Conservation (phyloP, 352 stramenopile species). For the Hyaloperonospora arabidopsidis region DNA sequence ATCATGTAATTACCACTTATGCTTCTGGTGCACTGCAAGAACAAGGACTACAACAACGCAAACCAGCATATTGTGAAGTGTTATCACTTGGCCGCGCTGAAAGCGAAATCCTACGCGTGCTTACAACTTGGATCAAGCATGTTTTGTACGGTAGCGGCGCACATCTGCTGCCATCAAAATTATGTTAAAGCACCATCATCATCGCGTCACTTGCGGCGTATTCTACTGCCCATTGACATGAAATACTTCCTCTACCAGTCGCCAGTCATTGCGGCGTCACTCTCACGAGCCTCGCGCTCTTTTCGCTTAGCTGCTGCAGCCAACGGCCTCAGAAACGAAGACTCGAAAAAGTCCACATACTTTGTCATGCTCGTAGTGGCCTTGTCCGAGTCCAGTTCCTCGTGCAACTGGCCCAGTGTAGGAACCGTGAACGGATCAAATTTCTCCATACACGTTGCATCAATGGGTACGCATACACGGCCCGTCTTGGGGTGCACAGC, state of each 20-base stretch:
- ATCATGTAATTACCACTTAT: too few relatives aligned
- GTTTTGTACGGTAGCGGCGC: too few relatives aligned
- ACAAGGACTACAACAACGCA: too few relatives aligned
- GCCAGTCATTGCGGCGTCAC: constrained; percentile 59
- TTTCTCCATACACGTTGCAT: constrained; percentile 64
- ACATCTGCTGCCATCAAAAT: neutral
- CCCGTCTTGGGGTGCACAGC: constrained; percentile 97
- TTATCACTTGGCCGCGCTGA: neutral
- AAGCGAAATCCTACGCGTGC: neutral
- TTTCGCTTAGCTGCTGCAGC: constrained; percentile 57
- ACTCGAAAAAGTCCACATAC: constrained; percentile 71
- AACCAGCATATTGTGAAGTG: too few relatives aligned
- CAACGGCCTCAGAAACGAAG: constrained; percentile 63
- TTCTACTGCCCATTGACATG: constrained; percentile 16
- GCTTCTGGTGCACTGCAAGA: too few relatives aligned
- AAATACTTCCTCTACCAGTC: constrained; percentile 56
- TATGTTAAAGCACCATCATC: neutral
- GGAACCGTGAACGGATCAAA: constrained; percentile 87
- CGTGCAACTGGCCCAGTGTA: constrained; percentile 70
- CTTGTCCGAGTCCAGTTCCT: constrained; percentile 70
- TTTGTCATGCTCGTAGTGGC: constrained; percentile 54
- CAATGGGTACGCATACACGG: constrained; percentile 96
- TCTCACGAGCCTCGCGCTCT: constrained; percentile 59
- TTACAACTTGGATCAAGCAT: neutral
- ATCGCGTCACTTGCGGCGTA: neutral